Conservation (phyloP, 352 stramenopile species). For the Pythium aquatile region DNA sequence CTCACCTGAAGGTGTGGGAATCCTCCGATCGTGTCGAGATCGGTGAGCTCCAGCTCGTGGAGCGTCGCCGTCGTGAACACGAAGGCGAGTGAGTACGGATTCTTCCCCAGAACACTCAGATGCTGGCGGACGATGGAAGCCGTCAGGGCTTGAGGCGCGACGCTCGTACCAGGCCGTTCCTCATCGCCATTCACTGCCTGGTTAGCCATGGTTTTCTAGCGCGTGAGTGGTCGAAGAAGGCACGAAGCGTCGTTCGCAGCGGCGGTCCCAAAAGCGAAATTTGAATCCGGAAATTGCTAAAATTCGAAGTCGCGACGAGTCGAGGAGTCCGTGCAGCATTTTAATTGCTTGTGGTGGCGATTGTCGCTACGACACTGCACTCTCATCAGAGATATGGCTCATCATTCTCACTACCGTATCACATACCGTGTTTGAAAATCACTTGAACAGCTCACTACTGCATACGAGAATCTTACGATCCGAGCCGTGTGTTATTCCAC, state of each 20-base stretch:
- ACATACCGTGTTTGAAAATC: no score
- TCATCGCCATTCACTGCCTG: neutral
- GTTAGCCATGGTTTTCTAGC: neutral
- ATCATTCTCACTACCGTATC: no score
- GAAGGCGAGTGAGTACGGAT: constrained; percentile 61
- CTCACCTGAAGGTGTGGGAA: constrained; percentile 66
- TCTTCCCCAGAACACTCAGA: constrained; percentile 52
- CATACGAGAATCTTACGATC: no score
- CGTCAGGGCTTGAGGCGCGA: constrained; percentile 15
- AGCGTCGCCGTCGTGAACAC: constrained; percentile 64
- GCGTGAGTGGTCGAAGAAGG: neutral
- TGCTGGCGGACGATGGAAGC: constrained; percentile 34
- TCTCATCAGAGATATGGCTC: no score
- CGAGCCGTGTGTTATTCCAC: no score
- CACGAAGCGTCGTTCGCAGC: neutral
- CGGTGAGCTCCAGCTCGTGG: constrained; percentile 31
- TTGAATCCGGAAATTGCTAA: no score
- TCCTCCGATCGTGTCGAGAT: constrained; percentile 42
- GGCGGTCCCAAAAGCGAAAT: no score
- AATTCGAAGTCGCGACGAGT: no score
- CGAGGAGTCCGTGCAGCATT: no score
- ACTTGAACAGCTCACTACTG: no score
- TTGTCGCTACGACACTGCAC: no score
- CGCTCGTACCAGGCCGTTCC: neutral
- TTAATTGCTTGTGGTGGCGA: no score